Percentiles rank a stretch among this genome's conserved stretches.
phyloP scores from a whole-genome alignment of 2,329 filamentous ascomycete species.

The Fusarium lateritium region DNA sequence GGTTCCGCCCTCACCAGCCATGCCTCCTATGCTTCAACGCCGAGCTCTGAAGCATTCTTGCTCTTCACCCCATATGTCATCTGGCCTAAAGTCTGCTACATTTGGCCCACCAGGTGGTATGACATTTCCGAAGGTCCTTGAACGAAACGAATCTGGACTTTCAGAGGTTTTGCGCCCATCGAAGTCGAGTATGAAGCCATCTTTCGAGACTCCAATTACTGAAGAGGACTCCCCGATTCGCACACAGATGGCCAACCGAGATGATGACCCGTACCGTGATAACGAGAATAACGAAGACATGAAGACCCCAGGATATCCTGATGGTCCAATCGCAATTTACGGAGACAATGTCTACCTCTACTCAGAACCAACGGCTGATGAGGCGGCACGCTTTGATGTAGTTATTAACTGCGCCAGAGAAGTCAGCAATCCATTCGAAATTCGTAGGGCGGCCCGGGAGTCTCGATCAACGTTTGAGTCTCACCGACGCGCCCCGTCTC shows the following conservation, averaged over 20 bases:
- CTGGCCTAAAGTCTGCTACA: conserved; percentile 70
- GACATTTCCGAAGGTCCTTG: conserved; percentile 73
- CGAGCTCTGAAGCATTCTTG: conserved; percentile 77
- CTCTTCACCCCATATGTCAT: conserved; percentile 77
- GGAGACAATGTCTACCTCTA: conserved; percentile 84
- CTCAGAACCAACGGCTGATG: conserved; percentile 82
- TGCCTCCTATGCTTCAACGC: conserved; percentile 72
- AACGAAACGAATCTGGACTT: conserved; percentile 72
- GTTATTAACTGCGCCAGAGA: conserved; percentile 89
- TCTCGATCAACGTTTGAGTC: conserved; percentile 7
- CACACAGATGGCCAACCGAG: conserved; percentile 73
- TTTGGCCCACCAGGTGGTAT: conserved; percentile 75
- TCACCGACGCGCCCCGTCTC: conserved; percentile 51
- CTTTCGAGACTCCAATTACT: conserved; percentile 62
- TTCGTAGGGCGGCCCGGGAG: conserved; percentile 47
- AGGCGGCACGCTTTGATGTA: conserved; percentile 83
- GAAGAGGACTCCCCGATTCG: conserved; percentile 73
- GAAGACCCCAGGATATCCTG: conserved; percentile 85
- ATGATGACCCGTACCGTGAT: conserved; percentile 71
- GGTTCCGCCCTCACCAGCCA: conserved; percentile 68
- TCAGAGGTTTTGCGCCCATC: conserved; percentile 70
- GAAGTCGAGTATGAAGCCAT: conserved; percentile 56
- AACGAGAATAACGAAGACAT: conserved; percentile 83
- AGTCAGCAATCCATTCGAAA: conserved; percentile 80
- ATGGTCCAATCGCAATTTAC: conserved; percentile 87